A percentile compares a stretch with the other conserved stretches of the same genome.
Evolutionary conservation across 306 rosid species (phyloP).

Genomic region (Adenanthera pavonina): DNA sequence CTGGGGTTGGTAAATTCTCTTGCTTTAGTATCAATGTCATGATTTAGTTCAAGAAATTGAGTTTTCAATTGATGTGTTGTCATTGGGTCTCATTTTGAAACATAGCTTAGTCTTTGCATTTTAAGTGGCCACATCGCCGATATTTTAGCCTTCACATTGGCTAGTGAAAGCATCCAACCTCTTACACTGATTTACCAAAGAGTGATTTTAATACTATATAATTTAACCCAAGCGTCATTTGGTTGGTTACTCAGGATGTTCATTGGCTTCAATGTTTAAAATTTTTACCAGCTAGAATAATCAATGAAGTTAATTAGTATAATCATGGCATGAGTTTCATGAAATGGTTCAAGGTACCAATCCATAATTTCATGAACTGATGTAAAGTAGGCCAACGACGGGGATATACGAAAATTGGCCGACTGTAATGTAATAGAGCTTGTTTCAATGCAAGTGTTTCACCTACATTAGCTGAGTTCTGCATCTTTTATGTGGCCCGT

Average conservation of each 20-base stretch:
- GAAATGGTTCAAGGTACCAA: not conserved
- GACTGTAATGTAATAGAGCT: not conserved
- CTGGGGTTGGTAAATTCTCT: not conserved
- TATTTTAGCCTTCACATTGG: not conserved
- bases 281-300: not conserved
- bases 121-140: not conserved
- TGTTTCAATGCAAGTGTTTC: not conserved
- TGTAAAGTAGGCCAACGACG: not conserved
- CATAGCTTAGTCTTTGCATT: not conserved
- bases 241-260: not conserved
- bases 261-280: not conserved
- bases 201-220: not conserved
- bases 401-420: not conserved
- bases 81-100: slow-evolving; percentile 10
- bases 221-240: not conserved
- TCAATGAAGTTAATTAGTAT: not conserved
- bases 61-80: slow-evolving; percentile 12
- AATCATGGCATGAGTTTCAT: not conserved
- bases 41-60: slow-evolving; percentile 31
- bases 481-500: not conserved
- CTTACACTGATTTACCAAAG: not conserved
- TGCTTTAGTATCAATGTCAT: slow-evolving; percentile 9
- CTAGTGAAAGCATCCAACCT: not conserved
- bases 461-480: not conserved
- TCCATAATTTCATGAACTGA: not conserved